Evolutionary conservation across 306 rosid species (phyloP).

Genomic region (Ceratonia siliqua): DNA sequence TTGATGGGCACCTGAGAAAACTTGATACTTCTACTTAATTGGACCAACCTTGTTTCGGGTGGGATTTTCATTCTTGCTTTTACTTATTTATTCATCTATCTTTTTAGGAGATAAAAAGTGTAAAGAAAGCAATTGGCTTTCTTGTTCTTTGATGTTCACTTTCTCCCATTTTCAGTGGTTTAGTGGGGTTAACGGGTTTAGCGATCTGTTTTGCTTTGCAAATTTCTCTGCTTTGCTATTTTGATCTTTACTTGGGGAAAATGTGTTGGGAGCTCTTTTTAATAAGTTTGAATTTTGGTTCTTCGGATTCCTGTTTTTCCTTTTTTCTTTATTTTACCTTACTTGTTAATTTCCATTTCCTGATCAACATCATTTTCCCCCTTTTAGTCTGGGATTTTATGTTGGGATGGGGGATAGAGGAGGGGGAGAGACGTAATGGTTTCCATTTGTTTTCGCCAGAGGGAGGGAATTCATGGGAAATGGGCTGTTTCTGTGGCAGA

Average conservation of each 20-base stretch:
- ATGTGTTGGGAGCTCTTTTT: neutral
- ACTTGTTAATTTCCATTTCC: neutral
- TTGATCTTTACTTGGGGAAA: neutral
- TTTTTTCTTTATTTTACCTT: neutral
- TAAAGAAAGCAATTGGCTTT: neutral
- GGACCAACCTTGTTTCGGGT: neutral
- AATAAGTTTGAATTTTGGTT: neutral
- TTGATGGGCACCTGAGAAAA: constrained; percentile 22
- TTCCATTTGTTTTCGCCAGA: too few relatives aligned
- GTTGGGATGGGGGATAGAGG: too few relatives aligned
- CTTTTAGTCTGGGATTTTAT: too few relatives aligned
- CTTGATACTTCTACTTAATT: neutral
- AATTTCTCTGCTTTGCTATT: neutral
- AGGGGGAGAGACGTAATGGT: too few relatives aligned
- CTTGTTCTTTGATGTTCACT: neutral
- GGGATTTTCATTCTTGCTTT: neutral
- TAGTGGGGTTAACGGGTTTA: constrained; percentile 8
- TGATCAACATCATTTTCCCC: neutral
- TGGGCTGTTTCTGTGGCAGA: too few relatives aligned
- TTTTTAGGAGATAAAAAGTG: neutral
- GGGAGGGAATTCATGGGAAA: too few relatives aligned
- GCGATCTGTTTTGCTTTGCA: neutral
- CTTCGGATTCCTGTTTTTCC: neutral
- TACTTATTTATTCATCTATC: neutral
- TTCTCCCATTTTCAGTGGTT: neutral